Evolutionary conservation across 106 monocot genomes (phyloP).

Genomic region (Platanthera guangdongensis): DNA sequence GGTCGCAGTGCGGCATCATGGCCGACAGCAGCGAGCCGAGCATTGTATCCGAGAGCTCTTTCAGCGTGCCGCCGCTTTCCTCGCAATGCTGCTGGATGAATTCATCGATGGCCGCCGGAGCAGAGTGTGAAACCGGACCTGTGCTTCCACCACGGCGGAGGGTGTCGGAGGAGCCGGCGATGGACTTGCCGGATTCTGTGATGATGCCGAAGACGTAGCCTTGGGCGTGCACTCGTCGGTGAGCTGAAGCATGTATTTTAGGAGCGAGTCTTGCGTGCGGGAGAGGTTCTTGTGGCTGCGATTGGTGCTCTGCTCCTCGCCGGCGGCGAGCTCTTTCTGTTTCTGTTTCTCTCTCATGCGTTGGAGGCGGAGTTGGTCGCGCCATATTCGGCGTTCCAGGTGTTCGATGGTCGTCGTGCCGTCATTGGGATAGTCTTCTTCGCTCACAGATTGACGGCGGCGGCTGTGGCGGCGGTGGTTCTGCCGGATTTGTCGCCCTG

Average conservation of each 20-base stretch:
- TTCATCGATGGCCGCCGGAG: neutral
- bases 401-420: slow-evolving; percentile 6
- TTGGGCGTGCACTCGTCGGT: slow-evolving; percentile 8
- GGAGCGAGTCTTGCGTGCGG: neutral
- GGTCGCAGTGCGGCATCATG: slow-evolving; percentile 14
- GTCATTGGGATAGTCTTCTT: neutral
- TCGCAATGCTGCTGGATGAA: neutral
- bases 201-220: slow-evolving; percentile 18
- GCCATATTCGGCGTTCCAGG: slow-evolving; percentile 8
- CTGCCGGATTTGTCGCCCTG: neutral
- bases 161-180: slow-evolving; percentile 8
- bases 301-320: neutral
- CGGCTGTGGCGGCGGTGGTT: neutral
- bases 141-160: slow-evolving; percentile 15
- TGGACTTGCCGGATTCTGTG: neutral
- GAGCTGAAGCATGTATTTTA: slow-evolving; percentile 5
- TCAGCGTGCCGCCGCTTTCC: neutral
- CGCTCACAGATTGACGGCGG: neutral
- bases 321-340: neutral
- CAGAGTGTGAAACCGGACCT: slow-evolving; percentile 10
- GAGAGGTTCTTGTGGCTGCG: neutral
- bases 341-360: neutral
- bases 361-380: neutral
- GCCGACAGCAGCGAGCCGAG: slow-evolving; percentile 13
- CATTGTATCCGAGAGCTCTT: slow-evolving; percentile 11